Conservation (phyloP, 163 green algal genomes). For the Prototheca wickerhamii region DNA sequence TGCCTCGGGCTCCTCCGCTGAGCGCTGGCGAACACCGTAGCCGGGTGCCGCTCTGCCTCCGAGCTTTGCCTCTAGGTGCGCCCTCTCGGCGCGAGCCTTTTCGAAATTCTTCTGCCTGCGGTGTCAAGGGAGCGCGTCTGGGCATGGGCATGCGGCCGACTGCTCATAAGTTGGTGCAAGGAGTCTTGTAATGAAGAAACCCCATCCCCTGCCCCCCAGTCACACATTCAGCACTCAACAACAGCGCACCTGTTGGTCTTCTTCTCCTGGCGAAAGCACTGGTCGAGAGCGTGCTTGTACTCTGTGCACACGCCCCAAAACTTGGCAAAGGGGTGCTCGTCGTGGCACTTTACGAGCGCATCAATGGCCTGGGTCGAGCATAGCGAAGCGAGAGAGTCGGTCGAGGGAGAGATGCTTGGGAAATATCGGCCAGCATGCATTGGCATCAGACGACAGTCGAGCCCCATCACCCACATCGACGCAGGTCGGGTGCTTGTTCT, state of each 20-base stretch:
- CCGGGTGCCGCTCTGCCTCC: not conserved
- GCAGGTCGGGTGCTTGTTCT: constrained; percentile 31
- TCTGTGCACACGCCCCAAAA: constrained; percentile 59
- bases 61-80: constrained; percentile 7
- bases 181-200: no score
- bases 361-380: constrained; percentile 49
- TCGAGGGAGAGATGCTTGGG: no score
- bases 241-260: constrained; percentile 19
- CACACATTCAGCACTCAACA: not conserved
- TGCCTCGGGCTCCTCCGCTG: no score
- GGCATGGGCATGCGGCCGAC: no score
- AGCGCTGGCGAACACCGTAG: not conserved
- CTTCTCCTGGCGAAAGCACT: constrained; percentile 48
- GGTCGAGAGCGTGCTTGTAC: constrained; percentile 42
- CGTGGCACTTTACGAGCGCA: constrained; percentile 45
- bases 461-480: constrained; percentile 18
- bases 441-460: not conserved
- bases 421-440: not conserved
- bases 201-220: no score
- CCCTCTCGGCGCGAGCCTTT: constrained; percentile 11
- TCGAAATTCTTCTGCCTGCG: constrained; percentile 23
- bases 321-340: constrained; percentile 49
- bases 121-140: no score
- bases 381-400: not conserved
- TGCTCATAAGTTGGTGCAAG: no score